Evolutionary conservation across 176 grass and related monocot species (phyloP).

Genomic region (sorghum (Sorghum bicolor)): Sorghum_bicolor_NCBIv3 NC_012873.2:6054501-6055000

Average conservation of each 20-base stretch:
- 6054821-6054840: slow-evolving; percentile 95
- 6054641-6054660: slow-evolving; percentile 93
- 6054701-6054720: slow-evolving; percentile 67
- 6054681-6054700: slow-evolving; percentile 80
- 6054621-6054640: slow-evolving; percentile 95
- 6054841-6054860: slow-evolving; percentile 93
- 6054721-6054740: slow-evolving; percentile 71
- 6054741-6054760: slow-evolving; percentile 15
- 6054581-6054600: not conserved
- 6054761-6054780: slow-evolving; percentile 27
- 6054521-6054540: slow-evolving; percentile 11
- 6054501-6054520: slow-evolving; percentile 77
- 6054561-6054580: not conserved
- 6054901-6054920: slow-evolving; percentile 94
- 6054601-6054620: slow-evolving; percentile 88
- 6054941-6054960: slow-evolving; percentile 92
- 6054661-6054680: slow-evolving; percentile 98
- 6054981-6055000: slow-evolving; percentile 24
- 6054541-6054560: not conserved
- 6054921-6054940: slow-evolving; percentile 81
- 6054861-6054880: slow-evolving; percentile 96
- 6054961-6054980: slow-evolving; percentile 78
- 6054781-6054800: slow-evolving; percentile 4
- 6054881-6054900: slow-evolving; percentile 98
- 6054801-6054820: slow-evolving; percentile 61